phyloP scores from a whole-genome alignment of 2,329 filamentous ascomycete species.

The Penicillium sp. region DNA sequence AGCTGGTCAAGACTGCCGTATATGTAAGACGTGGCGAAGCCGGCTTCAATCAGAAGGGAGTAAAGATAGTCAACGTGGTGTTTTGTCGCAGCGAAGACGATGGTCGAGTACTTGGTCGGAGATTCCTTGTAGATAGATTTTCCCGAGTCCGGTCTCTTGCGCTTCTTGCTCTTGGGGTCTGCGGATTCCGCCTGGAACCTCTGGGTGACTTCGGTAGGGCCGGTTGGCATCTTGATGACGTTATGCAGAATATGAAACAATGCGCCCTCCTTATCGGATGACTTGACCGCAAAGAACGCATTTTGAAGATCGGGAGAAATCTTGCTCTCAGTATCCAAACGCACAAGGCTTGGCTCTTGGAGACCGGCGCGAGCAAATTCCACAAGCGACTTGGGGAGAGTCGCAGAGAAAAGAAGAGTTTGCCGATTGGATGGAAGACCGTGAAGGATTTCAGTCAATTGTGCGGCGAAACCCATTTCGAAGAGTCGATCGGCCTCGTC shows the following conservation, averaged over 20 bases:
- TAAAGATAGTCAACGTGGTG: constrained; percentile 96
- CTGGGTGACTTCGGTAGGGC: constrained; percentile 58
- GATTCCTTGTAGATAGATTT: constrained; percentile 62
- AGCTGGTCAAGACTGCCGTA: constrained; percentile 95
- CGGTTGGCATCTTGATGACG: constrained; percentile 84
- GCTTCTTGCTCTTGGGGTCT: constrained; percentile 49
- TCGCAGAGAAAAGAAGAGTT: constrained; percentile 93
- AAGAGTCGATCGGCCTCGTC: constrained; percentile 97
- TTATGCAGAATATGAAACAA: constrained; percentile 86
- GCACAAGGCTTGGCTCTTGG: constrained; percentile 86
- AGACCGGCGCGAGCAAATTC: constrained; percentile 94
- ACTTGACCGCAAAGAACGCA: constrained; percentile 92
- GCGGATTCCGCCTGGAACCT: constrained; percentile 49
- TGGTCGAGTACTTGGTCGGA: constrained; percentile 87
- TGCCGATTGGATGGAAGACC: constrained; percentile 82
- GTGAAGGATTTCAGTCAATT: constrained; percentile 89
- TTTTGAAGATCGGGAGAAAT: constrained; percentile 94
- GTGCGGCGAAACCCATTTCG: constrained; percentile 96
- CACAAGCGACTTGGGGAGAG: constrained; percentile 87
- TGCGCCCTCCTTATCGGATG: constrained; percentile 89
- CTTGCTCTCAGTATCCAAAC: constrained; percentile 92
- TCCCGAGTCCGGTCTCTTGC: constrained; percentile 52
- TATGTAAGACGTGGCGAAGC: constrained; percentile 88
- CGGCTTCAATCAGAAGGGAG: constrained; percentile 73
- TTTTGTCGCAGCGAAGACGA: constrained; percentile 92